Base-by-base conservation (phyloP, 108 stramenopile genomes). In the Chaetoceros tenuissimus region DNA sequence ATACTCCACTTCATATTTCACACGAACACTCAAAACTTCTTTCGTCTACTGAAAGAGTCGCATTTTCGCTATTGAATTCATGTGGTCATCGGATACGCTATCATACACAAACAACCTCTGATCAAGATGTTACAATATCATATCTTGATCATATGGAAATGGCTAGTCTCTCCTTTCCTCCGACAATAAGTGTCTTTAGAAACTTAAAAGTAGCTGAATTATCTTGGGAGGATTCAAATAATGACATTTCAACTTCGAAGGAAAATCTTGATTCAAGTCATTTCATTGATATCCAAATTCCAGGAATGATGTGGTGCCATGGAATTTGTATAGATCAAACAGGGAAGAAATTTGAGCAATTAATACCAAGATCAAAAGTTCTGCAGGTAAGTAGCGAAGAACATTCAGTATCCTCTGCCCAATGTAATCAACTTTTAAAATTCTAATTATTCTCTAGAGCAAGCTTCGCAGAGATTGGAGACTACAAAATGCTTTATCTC, bases 281-380 rank as follows among this genome's bases (percentile, higher is more conserved):
- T 58, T 55, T 78, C 16, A 58, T 97, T 19, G 92, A 92, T 48
- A 61, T 96, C 5, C 96, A 97, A 58, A 55, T 96, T 17, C 81
- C 89, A 13, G 96, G 95, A 23, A 96, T 92, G 61, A 66, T 70
- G 27, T 97, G 96, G 96, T 48, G 93, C 21, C 81, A 73, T 2
- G 73, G 70, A 19, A 66, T 97, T 0, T 78, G 71, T 2, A 81
- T 94, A 1, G 94, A 97, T 59, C 69, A 73, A 28, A 80, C 87
- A n/a, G 95, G 96, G 10, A 67, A 82, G 25, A 69, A 75, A 18
- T 96, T 95, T 45, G 53, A 87, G 27, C 57, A 65, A 3, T 53
- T 97, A 45, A 49, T 57, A 21, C 87, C 96, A 22, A 78, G 85
- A 23, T 87, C 79, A 21, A 56, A 45, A 7, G 40, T 59, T 48